Base-by-base conservation (phyloP, 176 grass and related monocot species). In the Ensete glaucum region DNA sequence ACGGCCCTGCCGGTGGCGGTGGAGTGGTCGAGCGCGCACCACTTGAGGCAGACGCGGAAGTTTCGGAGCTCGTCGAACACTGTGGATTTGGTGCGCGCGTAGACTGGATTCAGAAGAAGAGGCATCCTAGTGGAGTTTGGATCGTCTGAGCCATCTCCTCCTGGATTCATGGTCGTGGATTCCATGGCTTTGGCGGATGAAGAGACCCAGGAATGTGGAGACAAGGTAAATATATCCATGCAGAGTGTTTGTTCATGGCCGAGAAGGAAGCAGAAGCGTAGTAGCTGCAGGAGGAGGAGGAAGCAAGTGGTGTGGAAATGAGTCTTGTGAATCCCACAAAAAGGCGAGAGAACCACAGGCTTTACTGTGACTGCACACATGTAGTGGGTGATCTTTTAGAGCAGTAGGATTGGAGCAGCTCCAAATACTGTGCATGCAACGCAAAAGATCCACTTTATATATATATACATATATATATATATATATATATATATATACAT, bases 1-100 rank as follows among this genome's bases (percentile, higher is more conserved):
- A 84, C 83, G 23, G 83, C 48, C 0, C 69, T 70, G 1, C 84
- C 62, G 6, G 65, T 26, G 10, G 67, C 11, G 13, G 94, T 80
- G 69, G 88, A 87, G 83, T 98, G 94, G 79, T 98, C 94, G 6
- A 98, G 90, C 21, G 69, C 50, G 72, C 94, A 98, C 76, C 81
- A 87, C 56, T 83, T 89, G 66, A 98, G 82, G 78, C 89, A 90
- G 70, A 98, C 76, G 26, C 94, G 82, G 87, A 98, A 93, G 82
- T 78, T 87, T 75, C 64, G 84, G 51, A 98, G 85, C 85, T 98
- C 94, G 70, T 98, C 90, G 71, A 89, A 63, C 79, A 98, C 68
- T 24, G 82, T 85, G 56, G 88, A 93, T 73, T 98, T 98, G 88
- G 83, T 82, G 78, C 84, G 85, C 53, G 90, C 85, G 78, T 93